Evolutionary conservation across 176 grass and related monocot species (phyloP), one percentile per base, ranked within the genome.

Genomic region (Dendrocalamus sinicus): DNA sequence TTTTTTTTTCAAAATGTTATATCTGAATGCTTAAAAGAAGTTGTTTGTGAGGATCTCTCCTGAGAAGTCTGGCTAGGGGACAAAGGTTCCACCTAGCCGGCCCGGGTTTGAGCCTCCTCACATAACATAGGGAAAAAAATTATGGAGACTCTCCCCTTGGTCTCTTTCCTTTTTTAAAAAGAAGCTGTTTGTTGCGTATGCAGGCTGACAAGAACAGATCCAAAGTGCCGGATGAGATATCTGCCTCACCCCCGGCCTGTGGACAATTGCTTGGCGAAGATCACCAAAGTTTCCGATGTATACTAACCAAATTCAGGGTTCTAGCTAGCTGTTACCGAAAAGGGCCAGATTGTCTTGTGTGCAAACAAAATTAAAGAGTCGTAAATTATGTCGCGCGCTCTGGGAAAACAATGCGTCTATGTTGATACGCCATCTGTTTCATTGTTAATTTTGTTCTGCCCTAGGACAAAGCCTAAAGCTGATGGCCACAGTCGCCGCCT

Each of bases 231-330:
- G 13, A 32, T 86, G 54, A 85, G 81, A 75, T 95, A 90, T 54
- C 80, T 98, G 37, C 95, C 95, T 11, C 93, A 98, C 67, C 88
- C 91, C 39, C 91, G 93, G 28, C 96, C 93, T 0, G 67, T 87
- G 54, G 96, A 98, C 74, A 95, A 98, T 3, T 98, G 96, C 67
- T 14, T 93, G 64, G 96, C 89, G 8, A 95, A 40, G 77, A 85
- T 98, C 81, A 90, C 90, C 35, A 93, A 54, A 77, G 74, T 87
- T 28, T 83, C 26, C 3, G 57, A 58, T 12, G 17, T 30, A 73
- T 17, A 52, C 9, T 47, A 46, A 35, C 5, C 30, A 59, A 58
- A 57, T 70, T 30, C 20, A 84, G 8, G 17, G 22, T 4, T 47
- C 39, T n/a, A 48, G 24, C 10, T 28, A 28, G n/a, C 58, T 44